Evolutionary conservation across 768 basidiomycete genomes (phyloP).

Genomic region (Lactarius hatsudake): DNA sequence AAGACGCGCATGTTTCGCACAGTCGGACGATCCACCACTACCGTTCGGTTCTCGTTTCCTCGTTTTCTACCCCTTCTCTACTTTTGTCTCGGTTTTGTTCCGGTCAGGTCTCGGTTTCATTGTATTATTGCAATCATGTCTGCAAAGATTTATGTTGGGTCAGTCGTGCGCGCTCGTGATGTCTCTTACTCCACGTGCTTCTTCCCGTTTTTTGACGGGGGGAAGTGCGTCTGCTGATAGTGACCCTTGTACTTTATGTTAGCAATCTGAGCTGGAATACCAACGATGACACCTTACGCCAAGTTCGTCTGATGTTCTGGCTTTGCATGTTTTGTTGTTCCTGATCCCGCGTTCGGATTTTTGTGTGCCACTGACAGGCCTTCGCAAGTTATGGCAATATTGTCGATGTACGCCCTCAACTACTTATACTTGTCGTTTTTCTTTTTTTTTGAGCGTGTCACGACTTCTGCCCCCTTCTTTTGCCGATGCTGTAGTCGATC

Average conservation of each 20-base stretch:
- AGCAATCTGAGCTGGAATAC: conserved; percentile 97
- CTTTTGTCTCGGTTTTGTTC: conserved; percentile 28
- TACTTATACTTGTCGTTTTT: conserved; percentile 23
- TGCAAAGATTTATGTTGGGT: conserved; percentile 92
- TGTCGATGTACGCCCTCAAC: conserved; percentile 75
- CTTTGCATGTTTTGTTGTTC: conserved; percentile 31
- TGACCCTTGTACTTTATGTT: conserved; percentile 44
- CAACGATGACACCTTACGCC: conserved; percentile 85
- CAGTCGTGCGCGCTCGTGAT: conserved; percentile 64
- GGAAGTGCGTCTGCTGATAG: conserved; percentile 48
- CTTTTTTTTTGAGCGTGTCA: conserved; percentile 25
- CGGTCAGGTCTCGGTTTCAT: conserved; percentile 26
- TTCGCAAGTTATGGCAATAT: conserved; percentile 82
- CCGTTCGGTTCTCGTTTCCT: conserved; percentile 26
- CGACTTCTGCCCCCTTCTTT: conserved; percentile 1
- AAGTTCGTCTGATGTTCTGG: conserved; percentile 68
- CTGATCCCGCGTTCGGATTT: conserved; percentile 49
- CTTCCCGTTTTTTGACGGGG: conserved; percentile 32
- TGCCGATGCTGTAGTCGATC: conserved; percentile 65
- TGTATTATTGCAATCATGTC: conserved; percentile 51
- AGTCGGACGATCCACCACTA: conserved; percentile 23
- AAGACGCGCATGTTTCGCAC: conserved; percentile 1
- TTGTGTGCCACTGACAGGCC: conserved; percentile 53
- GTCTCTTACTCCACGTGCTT: conserved; percentile 44
- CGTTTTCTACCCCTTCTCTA: conserved; percentile 23